Evolutionary conservation across 2,329 filamentous ascomycete species (phyloP), one percentile per base, ranked within the genome.

Genomic region (Xylariaceae sp.): DNA sequence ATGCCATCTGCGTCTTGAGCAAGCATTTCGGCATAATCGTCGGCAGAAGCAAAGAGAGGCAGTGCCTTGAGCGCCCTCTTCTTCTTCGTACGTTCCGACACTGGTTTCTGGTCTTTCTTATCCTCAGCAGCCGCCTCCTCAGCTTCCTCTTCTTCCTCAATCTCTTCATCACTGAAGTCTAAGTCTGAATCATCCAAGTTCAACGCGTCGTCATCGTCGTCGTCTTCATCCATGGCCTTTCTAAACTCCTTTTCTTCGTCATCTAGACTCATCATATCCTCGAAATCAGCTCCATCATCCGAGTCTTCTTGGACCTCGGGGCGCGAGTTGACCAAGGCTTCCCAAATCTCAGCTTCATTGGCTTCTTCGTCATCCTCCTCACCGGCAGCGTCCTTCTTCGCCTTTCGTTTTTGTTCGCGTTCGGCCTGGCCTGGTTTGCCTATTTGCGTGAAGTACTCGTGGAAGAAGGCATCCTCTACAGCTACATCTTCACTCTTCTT

Each of bases 381-480:
- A 7, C 61, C 65, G 2, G 16, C 37, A 17, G 40, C 47, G 3
- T 63, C 53, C 55, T 63, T 76, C 76, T 57, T 52, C 74, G 73
- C 45, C 71, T 68, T 56, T 69, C 24, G 54, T 54, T 82, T 81
- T 67, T 80, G 82, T 65, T 79, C 76, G 62, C 80, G 82, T 45
- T 80, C 83, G 9, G 79, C 76, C 71, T 88, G 84, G 54, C 73
- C 72, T 47, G 81, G 77, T 74, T 87, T 92, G 61, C 87, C 86
- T 53, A 90, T 76, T 60, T 88, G 85, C 58, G 86, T 88, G 76
- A 99, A 99, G 84, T 99, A 99, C 65, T 92, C 88, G 75, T 99
- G 95, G 85, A 99, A 99, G 85, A 99, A 99, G 34, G 92, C 90
- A 71, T 99, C 95, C 64, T 99, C 93, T 0, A 87, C 91, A 3